Evolutionary conservation across 768 basidiomycete genomes (phyloP).

Genomic region (Mycena amicta): DNA sequence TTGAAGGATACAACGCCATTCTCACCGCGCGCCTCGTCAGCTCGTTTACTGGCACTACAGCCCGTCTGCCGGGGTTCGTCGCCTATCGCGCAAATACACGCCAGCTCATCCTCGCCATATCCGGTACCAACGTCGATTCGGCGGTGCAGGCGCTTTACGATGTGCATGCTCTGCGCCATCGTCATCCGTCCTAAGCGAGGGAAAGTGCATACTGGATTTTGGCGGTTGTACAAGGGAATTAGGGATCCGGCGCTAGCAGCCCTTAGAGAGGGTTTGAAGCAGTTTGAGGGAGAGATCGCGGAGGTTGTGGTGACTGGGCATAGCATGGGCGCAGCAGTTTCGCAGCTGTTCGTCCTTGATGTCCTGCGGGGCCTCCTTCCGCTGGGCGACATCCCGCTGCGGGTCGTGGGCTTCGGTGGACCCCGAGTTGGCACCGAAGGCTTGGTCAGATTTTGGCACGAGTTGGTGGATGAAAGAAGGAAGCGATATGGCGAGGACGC

Average conservation of each 20-base stretch:
- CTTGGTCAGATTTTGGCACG: conserved; percentile 45
- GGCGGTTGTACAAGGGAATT: conserved; percentile 51
- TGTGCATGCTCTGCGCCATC: conserved; percentile 40
- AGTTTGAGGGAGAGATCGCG: conserved; percentile 29
- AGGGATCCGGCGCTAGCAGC: conserved; percentile 34
- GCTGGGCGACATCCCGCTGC: conserved; percentile 35
- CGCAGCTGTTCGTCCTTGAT: conserved; percentile 52
- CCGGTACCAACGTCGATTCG: conserved; percentile 45
- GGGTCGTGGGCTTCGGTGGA: conserved; percentile 52
- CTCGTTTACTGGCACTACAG: conserved; percentile 44
- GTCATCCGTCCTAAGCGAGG: conserved; percentile 43
- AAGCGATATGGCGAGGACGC: conserved; percentile 36
- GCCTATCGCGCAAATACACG: conserved; percentile 44
- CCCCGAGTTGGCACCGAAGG: conserved; percentile 52
- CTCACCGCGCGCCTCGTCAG: conserved; percentile 36
- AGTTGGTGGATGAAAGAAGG: conserved; percentile 36
- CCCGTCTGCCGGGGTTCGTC: conserved; percentile 48
- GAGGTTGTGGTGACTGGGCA: conserved; percentile 59
- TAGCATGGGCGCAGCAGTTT: conserved; percentile 58
- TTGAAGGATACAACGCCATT: conserved; percentile 50
- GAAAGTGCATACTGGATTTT: conserved; percentile 57
- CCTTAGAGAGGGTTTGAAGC: conserved; percentile 40
- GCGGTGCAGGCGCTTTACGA: conserved; percentile 51
- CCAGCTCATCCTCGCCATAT: conserved; percentile 54
- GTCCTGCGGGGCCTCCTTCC: conserved; percentile 37